Evolutionary conservation across 2,329 filamentous ascomycete species (phyloP).

Genomic region (Fusarium liriodendri): DNA sequence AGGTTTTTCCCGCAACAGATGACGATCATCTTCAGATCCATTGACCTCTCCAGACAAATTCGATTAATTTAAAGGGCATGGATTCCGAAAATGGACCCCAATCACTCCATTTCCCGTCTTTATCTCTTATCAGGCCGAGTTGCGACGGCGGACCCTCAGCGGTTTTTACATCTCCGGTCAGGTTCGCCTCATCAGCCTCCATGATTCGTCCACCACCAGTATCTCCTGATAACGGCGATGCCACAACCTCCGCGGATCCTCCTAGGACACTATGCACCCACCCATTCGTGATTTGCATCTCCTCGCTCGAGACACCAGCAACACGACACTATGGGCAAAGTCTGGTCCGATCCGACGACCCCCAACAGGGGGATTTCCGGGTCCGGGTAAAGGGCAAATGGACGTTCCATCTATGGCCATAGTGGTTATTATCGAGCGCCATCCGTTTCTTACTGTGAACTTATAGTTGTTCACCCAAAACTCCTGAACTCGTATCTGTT

Average conservation of each 20-base stretch:
- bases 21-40: slow-evolving; percentile 4
- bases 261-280: slow-evolving; percentile 27
- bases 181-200: slow-evolving; percentile 31
- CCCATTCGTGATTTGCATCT: slow-evolving; percentile 44
- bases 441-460: slow-evolving; percentile 3
- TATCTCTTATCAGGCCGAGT: slow-evolving; percentile 32
- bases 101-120: slow-evolving; percentile 16
- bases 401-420: slow-evolving; percentile 20
- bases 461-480: slow-evolving; percentile 1
- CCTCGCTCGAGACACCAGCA: slow-evolving; percentile 41
- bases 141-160: slow-evolving; percentile 26
- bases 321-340: slow-evolving; percentile 29
- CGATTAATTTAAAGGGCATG: slow-evolving; percentile 8
- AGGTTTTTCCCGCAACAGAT: not conserved
- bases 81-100: slow-evolving; percentile 4
- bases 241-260: slow-evolving; percentile 43
- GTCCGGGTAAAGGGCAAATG: slow-evolving; percentile 13
- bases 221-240: slow-evolving; percentile 34
- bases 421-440: slow-evolving; percentile 25
- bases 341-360: slow-evolving; percentile 22
- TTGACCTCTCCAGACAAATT: slow-evolving; percentile 14
- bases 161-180: slow-evolving; percentile 43
- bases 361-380: slow-evolving; percentile 3
- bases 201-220: slow-evolving; percentile 40
- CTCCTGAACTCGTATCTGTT: slow-evolving; percentile 4